A percentile compares a stretch with the other conserved stretches of the same genome.
Evolutionary conservation across 495 filamentous ascomycete species (phyloP).

Genomic region (Penicillium silybi): DNA sequence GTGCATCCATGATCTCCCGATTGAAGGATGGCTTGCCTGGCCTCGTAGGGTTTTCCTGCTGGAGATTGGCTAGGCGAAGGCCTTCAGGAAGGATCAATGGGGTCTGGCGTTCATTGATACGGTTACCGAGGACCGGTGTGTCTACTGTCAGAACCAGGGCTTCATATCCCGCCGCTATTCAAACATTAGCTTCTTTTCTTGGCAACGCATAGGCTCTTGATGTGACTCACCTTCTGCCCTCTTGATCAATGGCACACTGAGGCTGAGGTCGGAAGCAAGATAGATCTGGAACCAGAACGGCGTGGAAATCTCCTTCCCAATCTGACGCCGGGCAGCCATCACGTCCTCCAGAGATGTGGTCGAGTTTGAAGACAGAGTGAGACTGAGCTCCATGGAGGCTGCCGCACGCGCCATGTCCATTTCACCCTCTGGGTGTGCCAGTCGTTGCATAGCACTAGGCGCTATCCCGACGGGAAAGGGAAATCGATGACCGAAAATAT

Average conservation of each 20-base stretch:
- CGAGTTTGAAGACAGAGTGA: conserved; percentile 49
- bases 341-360: conserved; percentile 48
- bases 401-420: conserved; percentile 72
- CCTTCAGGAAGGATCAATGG: conserved; percentile 36
- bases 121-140: conserved; percentile 74
- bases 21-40: neutral
- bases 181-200: neutral
- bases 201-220: neutral
- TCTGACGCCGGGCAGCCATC: conserved; percentile 1
- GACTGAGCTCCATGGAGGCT: conserved; percentile 59
- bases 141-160: conserved; percentile 93
- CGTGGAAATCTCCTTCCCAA: conserved; percentile 25
- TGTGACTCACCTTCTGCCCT: conserved; percentile 60
- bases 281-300: conserved; percentile 65
- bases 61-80: conserved; percentile 11
- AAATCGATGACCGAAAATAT: conserved; percentile 33
- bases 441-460: conserved; percentile 75
- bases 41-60: neutral
- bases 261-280: conserved; percentile 77
- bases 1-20: conserved; percentile 1
- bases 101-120: conserved; percentile 36
- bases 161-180: conserved; percentile 67
- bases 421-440: conserved; percentile 77
- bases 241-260: conserved; percentile 76
- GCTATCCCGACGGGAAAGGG: conserved; percentile 83